A percentile compares a stretch with the other conserved stretches of the same genome.
phyloP scores from a whole-genome alignment of 768 basidiomycete genomes.

The Phaeotremella fagi region DNA sequence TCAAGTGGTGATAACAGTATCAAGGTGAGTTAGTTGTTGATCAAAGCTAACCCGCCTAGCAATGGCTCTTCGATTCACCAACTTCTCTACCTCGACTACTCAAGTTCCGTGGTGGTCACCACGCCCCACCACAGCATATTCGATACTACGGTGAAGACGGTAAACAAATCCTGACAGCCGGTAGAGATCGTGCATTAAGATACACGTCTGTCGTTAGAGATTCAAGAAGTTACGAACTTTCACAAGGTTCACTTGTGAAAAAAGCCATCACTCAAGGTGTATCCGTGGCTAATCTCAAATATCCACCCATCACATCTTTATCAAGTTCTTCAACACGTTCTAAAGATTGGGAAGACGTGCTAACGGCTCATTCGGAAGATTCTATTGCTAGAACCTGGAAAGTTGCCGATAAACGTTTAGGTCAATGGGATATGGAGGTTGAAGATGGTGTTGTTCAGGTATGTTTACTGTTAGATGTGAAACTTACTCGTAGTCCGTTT shows the following conservation, averaged over 20 bases:
- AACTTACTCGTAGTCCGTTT: constrained; percentile 55
- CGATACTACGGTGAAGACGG: constrained; percentile 97
- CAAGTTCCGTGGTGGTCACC: constrained; percentile 89
- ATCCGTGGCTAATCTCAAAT: constrained; percentile 74
- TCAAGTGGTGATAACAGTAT: constrained; percentile 92
- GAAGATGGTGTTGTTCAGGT: constrained; percentile 69
- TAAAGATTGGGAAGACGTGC: constrained; percentile 96
- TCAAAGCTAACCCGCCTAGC: constrained; percentile 53
- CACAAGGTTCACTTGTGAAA: constrained; percentile 81
- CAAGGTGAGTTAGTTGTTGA: constrained; percentile 58
- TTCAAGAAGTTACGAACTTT: constrained; percentile 88
- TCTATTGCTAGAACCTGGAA: constrained; percentile 81
- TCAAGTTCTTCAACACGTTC: constrained; percentile 72
- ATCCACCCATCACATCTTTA: constrained; percentile 70
- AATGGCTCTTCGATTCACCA: constrained; percentile 97
- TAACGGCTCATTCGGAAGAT: constrained; percentile 85
- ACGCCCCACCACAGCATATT: constrained; percentile 81
- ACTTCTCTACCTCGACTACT: constrained; percentile 77
- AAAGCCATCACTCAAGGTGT: constrained; percentile 74
- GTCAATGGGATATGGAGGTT: constrained; percentile 67
- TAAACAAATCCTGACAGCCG: constrained; percentile 81
- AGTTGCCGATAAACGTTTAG: constrained; percentile 72
- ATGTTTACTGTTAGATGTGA: background rate
- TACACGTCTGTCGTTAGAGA: constrained; percentile 91
- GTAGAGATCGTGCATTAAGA: constrained; percentile 75